Percentiles rank a stretch among this genome's conserved stretches.
These are phyloP conservation scores for Fistulifera pelliculosa DNA, from an alignment of 108 stramenopile species.

Conservation along the genomic window DNA sequence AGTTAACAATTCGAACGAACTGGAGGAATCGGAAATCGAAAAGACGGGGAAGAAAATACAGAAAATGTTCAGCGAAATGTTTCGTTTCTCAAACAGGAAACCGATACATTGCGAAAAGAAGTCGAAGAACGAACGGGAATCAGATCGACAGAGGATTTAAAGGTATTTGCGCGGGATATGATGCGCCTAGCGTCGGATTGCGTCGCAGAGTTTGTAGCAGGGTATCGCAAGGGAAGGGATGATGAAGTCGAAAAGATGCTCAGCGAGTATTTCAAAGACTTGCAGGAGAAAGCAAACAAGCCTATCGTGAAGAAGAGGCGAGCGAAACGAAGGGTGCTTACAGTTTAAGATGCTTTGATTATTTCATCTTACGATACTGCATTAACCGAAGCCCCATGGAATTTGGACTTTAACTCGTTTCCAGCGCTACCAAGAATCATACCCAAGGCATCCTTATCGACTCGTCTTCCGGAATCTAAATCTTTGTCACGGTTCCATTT, in stretches of 20 bases:
- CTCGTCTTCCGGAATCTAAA: conserved; percentile 57
- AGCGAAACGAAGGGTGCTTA: conserved; percentile 3
- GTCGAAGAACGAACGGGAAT: conserved; percentile 58
- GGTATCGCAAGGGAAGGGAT: conserved; percentile 72
- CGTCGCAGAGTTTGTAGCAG: conserved; percentile 71
- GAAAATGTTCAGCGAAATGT: conserved; percentile 53
- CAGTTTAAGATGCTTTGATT: neutral
- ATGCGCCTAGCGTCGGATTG: conserved; percentile 63
- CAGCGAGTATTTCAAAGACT: conserved; percentile 68
- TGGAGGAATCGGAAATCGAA: neutral
- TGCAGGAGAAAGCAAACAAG: conserved; percentile 12
- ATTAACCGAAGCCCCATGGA: conserved; percentile 47
- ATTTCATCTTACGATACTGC: neutral
- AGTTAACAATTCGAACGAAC: neutral
- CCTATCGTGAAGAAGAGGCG: neutral
- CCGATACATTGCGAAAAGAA: conserved; percentile 32
- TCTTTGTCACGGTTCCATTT: conserved; percentile 6
- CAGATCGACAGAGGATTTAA: conserved; percentile 47
- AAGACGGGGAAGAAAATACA: conserved; percentile 12
- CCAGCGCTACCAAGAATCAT: conserved; percentile 71
- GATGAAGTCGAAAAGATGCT: conserved; percentile 79
- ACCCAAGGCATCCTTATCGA: conserved; percentile 75
- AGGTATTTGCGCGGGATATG: conserved; percentile 39
- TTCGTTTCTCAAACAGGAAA: conserved; percentile 26
- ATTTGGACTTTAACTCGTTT: conserved; percentile 60